phyloP scores from a whole-genome alignment of 129 eudicot genomes.

The Flaveria trinervia region DNA sequence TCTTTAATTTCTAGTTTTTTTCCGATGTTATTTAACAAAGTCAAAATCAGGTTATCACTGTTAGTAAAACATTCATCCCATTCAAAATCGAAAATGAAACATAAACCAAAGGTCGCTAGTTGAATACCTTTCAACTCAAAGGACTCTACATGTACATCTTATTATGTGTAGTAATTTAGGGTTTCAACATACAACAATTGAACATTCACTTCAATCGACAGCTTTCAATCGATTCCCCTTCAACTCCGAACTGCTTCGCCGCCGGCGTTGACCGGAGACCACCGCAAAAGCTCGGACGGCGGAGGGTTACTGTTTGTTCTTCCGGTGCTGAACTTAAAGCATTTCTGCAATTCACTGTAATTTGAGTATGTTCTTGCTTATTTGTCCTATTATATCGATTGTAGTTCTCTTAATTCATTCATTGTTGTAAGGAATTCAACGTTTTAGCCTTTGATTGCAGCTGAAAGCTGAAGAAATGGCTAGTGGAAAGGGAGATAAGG shows the following conservation, averaged over 20 bases:
- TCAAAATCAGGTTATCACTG: no score
- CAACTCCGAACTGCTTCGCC: not conserved
- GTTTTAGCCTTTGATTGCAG: constrained; percentile 17
- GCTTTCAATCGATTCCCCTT: not conserved
- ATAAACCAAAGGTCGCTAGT: not conserved
- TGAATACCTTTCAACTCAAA: not conserved
- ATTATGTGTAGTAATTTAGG: constrained; percentile 11
- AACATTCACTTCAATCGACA: not conserved
- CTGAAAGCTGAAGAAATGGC: constrained; percentile 22
- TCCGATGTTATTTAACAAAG: no score
- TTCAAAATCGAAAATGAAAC: not conserved
- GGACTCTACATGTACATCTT: not conserved
- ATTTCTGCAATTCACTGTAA: constrained; percentile 13
- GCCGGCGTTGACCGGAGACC: constrained; percentile 25
- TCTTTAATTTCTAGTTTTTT: no score
- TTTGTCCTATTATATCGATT: not conserved
- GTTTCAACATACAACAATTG: not conserved
- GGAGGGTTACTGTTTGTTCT: constrained; percentile 4
- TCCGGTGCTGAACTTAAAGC: not conserved
- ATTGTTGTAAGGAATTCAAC: not conserved
- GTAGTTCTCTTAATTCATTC: not conserved
- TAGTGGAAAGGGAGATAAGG: constrained; percentile 29
- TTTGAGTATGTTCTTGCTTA: not conserved
- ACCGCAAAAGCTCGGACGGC: not conserved
- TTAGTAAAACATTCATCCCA: not conserved